These are phyloP conservation scores for Hemileccinum impolitum DNA, from an alignment of 768 basidiomycete species.

Conservation along the genomic window DNA sequence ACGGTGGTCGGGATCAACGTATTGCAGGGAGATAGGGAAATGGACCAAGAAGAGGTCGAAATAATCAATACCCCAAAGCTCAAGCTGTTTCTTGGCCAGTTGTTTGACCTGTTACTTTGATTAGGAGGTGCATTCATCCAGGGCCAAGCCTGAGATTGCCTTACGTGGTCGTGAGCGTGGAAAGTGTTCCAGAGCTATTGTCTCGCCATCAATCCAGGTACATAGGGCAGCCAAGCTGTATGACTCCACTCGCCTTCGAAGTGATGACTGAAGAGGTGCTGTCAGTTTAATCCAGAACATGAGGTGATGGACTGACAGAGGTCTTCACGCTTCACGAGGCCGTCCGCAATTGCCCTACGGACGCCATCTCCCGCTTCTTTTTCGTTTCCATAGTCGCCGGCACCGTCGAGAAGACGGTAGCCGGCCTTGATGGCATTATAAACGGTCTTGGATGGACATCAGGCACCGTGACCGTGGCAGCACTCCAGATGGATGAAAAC, in stretches of 20 bases:
- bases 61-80: constrained; percentile 80
- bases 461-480: neutral
- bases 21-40: constrained; percentile 80
- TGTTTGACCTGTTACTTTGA: constrained; percentile 45
- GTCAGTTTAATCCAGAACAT: constrained; percentile 1
- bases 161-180: constrained; percentile 74
- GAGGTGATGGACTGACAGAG: constrained; percentile 52
- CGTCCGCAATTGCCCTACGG: constrained; percentile 71
- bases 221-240: neutral
- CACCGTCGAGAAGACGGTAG: constrained; percentile 84
- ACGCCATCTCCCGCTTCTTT: constrained; percentile 80
- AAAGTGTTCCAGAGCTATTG: constrained; percentile 83
- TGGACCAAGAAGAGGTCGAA: constrained; percentile 82
- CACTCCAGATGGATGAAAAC: constrained; percentile 10
- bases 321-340: constrained; percentile 84
- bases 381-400: constrained; percentile 88
- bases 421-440: constrained; percentile 85
- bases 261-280: constrained; percentile 58
- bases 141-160: constrained; percentile 15
- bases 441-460: constrained; percentile 49
- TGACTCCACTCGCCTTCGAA: constrained; percentile 54
- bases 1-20: constrained; percentile 70
- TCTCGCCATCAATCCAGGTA: constrained; percentile 4
- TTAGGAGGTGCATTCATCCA: neutral
- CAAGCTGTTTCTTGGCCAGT: constrained; percentile 60